A percentile compares a stretch with the other conserved stretches of the same genome.
Conservation (phyloP, 306 rosid genomes). For the Pueraria montana region DNA sequence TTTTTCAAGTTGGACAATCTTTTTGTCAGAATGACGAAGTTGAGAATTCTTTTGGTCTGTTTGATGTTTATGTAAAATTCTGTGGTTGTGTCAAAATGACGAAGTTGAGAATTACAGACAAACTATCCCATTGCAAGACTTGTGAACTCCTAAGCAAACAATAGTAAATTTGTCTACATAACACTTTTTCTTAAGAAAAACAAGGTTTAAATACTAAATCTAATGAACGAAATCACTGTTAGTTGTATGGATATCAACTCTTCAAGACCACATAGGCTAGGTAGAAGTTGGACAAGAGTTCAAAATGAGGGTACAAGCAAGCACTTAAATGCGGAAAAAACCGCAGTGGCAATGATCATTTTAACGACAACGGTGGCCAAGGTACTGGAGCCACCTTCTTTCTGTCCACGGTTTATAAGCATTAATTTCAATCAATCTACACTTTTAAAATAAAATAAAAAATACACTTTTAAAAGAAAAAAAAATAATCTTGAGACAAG, state of each 20-base stretch:
- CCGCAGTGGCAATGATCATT: neutral
- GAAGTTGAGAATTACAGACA: neutral
- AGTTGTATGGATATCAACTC: neutral
- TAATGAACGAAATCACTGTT: neutral
- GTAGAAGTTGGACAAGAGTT: neutral
- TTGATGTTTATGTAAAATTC: neutral
- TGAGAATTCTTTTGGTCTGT: no score
- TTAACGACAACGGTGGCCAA: neutral
- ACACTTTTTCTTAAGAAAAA: neutral
- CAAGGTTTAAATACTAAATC: neutral
- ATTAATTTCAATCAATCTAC: neutral
- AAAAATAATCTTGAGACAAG: neutral
- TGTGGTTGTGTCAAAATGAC: neutral
- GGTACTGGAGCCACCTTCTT: neutral
- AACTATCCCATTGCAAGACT: neutral
- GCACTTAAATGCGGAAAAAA: neutral
- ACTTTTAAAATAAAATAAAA: neutral
- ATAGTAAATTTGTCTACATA: neutral
- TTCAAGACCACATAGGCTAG: neutral
- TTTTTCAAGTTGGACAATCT: neutral
- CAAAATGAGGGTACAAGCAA: neutral
- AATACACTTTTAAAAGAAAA: no score
- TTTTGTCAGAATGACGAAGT: no score
- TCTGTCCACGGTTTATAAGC: neutral
- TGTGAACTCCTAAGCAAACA: neutral